Evolutionary conservation across 768 basidiomycete species (phyloP), one percentile per base, ranked within the genome.

Genomic region (Boletus reticuloceps): DNA sequence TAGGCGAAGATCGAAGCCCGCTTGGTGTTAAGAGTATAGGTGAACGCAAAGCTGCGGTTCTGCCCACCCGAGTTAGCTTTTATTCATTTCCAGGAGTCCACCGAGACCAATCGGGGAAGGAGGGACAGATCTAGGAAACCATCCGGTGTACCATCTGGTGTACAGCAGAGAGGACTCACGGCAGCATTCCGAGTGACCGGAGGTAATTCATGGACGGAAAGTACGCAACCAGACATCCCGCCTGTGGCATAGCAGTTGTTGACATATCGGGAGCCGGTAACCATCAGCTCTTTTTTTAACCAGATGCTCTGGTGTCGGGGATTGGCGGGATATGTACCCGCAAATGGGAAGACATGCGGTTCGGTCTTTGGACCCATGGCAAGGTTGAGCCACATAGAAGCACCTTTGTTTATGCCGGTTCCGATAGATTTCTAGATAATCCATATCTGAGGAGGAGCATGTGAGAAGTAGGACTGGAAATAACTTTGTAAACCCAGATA

Each of bases 111-210:
- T 63, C 44, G 25, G 37, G 54, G 58, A 58, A 60, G 31, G 45
- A 20, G 47, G 20, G 45, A n/a, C 3, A 52, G 56, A 63, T 63
- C 56, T 55, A 52, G 58, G 69, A 53, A 55, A 60, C 51, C 50
- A 45, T 64, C 48, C 44, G 44, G 46, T 58, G 31, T 34, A 53
- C 47, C 39, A 39, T 39, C 34, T 14, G 34, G 34, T 14, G 45
- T 34, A 49, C 40, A 43, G 50, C 39, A 53, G 42, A 20, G 20
- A 27, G 51, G 43, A 50, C 51, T 55, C 65, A 57, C 57, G 38
- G 47, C 34, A 39, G 43, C 7, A 8, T 44, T 43, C 62, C 53
- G 67, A 56, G 48, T 36, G 47, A 51, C 58, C 50, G 27, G 20
- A 47, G 47, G 37, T 20, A 22, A 19, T 51, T 47, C 45, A 38